phyloP scores from a whole-genome alignment of 306 rosid species.

The Quercus robur region DNA sequence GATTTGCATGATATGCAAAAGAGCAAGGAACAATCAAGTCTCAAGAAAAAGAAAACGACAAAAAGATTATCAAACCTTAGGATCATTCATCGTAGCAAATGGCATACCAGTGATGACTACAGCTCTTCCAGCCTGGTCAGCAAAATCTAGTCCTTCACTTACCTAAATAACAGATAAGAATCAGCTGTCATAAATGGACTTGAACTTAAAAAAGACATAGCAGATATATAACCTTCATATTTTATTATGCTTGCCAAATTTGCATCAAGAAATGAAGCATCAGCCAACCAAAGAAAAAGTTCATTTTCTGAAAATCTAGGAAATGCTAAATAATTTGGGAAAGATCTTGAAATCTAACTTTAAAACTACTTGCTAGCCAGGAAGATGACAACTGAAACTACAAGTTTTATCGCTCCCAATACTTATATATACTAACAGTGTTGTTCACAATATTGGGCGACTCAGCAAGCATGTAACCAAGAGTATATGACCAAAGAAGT shows the following conservation, averaged over 20 bases:
- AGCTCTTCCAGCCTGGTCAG: constrained; percentile 96
- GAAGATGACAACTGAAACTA: background rate
- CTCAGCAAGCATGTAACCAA: background rate
- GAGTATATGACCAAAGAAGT: background rate
- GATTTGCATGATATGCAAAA: constrained; percentile 13
- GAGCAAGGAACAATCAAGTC: constrained; percentile 10
- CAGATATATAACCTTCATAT: background rate
- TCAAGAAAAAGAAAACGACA: background rate
- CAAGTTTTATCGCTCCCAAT: background rate
- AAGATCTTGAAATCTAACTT: background rate
- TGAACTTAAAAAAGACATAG: constrained; percentile 11
- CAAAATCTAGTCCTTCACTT: constrained; percentile 97
- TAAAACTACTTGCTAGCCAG: background rate
- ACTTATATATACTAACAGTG: background rate
- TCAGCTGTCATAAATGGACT: constrained; percentile 14
- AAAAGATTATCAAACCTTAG: constrained; percentile 60
- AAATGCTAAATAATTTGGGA: background rate
- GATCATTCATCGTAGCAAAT: constrained; percentile 76
- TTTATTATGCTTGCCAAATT: background rate
- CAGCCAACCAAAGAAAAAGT: background rate
- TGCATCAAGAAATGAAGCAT: background rate
- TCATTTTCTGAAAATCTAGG: background rate
- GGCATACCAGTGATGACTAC: constrained; percentile 91
- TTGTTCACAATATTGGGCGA: background rate
- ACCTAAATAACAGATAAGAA: constrained; percentile 49